Evolutionary conservation across 805 yeast genomes (phyloP), one percentile per base, ranked within the genome.

Genomic region (Tetrapisispora arboricola): DNA sequence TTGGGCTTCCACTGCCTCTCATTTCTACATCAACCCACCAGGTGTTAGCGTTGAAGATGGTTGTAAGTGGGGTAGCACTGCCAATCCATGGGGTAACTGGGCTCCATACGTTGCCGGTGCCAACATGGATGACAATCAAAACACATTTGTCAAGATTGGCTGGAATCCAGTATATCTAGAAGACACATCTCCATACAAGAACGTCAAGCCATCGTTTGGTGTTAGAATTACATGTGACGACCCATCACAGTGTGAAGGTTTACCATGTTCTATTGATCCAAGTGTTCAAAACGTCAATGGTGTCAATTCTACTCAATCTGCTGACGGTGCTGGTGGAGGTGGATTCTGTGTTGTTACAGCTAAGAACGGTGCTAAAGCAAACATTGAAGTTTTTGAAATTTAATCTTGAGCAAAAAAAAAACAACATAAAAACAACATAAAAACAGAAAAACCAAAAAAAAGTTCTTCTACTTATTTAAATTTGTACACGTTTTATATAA

Each of bases 91-190:
- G 49, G 96, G 96, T 44, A 86, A 86, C 72, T 87, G 95, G 95
- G 65, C 95, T 13, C 95, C 95, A 21, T 86, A 84, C 52, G 95
- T 87, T 48, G 94, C 92, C 13, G 96, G 96, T 48, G 85, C 88
- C 45, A 86, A 86, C 67, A 75, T 75, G 70, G 94, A 84, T 59
- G 63, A 60, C 46, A 63, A 55, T 44, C 80, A 84, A 25, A 73
- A 74, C 58, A 86, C 95, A 3, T 86, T 50, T 58, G 84, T 84
- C 49, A 87, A 84, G 64, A 75, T 86, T 58, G 95, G 90, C 35
- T 85, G 94, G 94, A 86, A 86, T 62, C 95, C 96, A 13, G 73
- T 81, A 42, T 84, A 84, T 61, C 60, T 83, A 51, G 90, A 81
- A 48, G 68, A 68, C 38, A 49, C 65, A 1, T 59, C 69, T 21